Evolutionary conservation across 768 basidiomycete species (phyloP).

Genomic region (Podaxis sp.): DNA sequence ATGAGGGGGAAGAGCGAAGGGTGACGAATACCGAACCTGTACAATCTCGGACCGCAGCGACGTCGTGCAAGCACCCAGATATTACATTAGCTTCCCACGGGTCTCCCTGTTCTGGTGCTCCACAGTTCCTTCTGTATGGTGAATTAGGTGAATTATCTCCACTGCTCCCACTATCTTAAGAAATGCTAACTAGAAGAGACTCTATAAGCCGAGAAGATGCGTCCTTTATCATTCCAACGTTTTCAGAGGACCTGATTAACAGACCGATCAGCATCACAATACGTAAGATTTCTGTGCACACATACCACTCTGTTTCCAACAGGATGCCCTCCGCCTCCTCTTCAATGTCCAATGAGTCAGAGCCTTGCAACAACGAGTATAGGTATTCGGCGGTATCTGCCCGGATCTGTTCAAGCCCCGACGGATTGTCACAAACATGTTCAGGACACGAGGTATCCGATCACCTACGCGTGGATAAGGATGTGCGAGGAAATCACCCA

Average conservation of each 20-base stretch:
- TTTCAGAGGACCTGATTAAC: constrained; percentile 45
- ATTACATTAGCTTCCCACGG: constrained; percentile 16
- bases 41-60: constrained; percentile 1
- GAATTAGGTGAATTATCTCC: not conserved
- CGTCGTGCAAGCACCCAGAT: not conserved
- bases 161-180: not conserved
- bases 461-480: constrained; percentile 72
- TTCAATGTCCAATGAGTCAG: constrained; percentile 59
- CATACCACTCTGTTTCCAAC: constrained; percentile 81
- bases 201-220: constrained; percentile 42
- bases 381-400: constrained; percentile 80
- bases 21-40: not conserved
- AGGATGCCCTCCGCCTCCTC: constrained; percentile 68
- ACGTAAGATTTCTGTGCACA: not conserved
- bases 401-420: constrained; percentile 55
- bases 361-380: constrained; percentile 73
- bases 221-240: constrained; percentile 36
- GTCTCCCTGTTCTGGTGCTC: not conserved
- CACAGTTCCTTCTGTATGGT: not conserved
- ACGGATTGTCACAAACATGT: constrained; percentile 15
- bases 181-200: not conserved
- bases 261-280: not conserved
- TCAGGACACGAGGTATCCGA: constrained; percentile 18
- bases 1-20: constrained; percentile 3
- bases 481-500: constrained; percentile 72